phyloP scores from a whole-genome alignment of 805 yeast species.

The Hanseniaspora vineae region DNA sequence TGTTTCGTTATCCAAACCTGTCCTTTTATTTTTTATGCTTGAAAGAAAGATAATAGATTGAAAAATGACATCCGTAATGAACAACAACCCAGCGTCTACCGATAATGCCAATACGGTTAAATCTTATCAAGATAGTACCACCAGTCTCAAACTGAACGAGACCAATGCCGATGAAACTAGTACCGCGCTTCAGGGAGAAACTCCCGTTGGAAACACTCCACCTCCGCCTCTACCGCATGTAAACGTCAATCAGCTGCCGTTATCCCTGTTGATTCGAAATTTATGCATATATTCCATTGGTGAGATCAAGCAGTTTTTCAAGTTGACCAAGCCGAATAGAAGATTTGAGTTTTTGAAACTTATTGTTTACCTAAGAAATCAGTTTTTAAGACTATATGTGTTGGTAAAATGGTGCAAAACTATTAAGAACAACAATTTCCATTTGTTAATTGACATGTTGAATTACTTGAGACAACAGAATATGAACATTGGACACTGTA shows the following conservation, averaged over 20 bases:
- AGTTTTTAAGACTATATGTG: conserved; percentile 74
- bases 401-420: conserved; percentile 75
- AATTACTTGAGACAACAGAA: conserved; percentile 80
- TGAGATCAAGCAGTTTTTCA: conserved; percentile 23
- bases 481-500: conserved; percentile 46
- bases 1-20: too few relatives aligned
- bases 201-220: not conserved
- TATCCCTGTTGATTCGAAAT: conserved; percentile 20
- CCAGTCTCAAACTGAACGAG: too few relatives aligned
- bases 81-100: too few relatives aligned
- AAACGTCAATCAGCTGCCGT: conserved; percentile 22
- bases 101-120: too few relatives aligned
- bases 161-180: not conserved
- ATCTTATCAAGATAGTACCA: too few relatives aligned
- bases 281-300: conserved; percentile 21
- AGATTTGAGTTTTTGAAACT: conserved; percentile 59
- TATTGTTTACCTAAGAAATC: conserved; percentile 64
- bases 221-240: conserved; percentile 23
- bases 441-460: conserved; percentile 68
- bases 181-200: not conserved
- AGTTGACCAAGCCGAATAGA: conserved; percentile 26
- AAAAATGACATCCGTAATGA: too few relatives aligned
- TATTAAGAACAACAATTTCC: conserved; percentile 50
- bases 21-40: too few relatives aligned
- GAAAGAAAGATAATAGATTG: too few relatives aligned